Conservation (phyloP, 2,329 filamentous ascomycete species). For the Sporothrix brasiliensis region DNA sequence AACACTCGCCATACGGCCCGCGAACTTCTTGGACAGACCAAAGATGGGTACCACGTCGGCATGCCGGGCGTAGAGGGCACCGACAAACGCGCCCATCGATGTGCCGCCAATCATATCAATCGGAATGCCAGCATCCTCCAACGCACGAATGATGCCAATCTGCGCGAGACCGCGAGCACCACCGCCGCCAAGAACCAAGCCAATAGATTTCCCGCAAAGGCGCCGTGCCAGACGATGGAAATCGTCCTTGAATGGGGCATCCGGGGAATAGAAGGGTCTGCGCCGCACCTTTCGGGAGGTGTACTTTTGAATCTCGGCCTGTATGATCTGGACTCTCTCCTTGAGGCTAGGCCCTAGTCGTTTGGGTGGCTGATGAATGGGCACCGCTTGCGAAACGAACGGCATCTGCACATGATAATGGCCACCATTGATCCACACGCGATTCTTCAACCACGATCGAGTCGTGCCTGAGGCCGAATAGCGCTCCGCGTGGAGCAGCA, state of each 20-base stretch:
- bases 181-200: slow-evolving; percentile 89
- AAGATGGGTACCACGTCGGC: slow-evolving; percentile 97
- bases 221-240: slow-evolving; percentile 90
- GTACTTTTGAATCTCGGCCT: slow-evolving; percentile 98
- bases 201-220: slow-evolving; percentile 91
- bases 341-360: slow-evolving; percentile 85
- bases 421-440: slow-evolving; percentile 96
- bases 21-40: slow-evolving; percentile 94
- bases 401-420: slow-evolving; percentile 98
- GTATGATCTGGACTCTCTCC: slow-evolving; percentile 88
- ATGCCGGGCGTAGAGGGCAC: slow-evolving; percentile 91
- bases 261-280: slow-evolving; percentile 83
- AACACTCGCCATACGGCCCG: slow-evolving; percentile 97
- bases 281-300: slow-evolving; percentile 91
- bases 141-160: slow-evolving; percentile 87
- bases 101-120: slow-evolving; percentile 95
- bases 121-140: slow-evolving; percentile 94
- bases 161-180: slow-evolving; percentile 91
- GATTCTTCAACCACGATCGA: slow-evolving; percentile 84
- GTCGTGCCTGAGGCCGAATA: slow-evolving; percentile 86
- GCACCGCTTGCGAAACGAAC: slow-evolving; percentile 74
- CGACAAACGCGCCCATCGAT: slow-evolving; percentile 94
- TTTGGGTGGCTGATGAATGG: slow-evolving; percentile 72
- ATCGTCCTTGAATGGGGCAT: slow-evolving; percentile 92
- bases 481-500: slow-evolving; percentile 84